Evolutionary conservation across 352 stramenopile species (phyloP).

Genomic region (Globisporangium viniferum): DNA sequence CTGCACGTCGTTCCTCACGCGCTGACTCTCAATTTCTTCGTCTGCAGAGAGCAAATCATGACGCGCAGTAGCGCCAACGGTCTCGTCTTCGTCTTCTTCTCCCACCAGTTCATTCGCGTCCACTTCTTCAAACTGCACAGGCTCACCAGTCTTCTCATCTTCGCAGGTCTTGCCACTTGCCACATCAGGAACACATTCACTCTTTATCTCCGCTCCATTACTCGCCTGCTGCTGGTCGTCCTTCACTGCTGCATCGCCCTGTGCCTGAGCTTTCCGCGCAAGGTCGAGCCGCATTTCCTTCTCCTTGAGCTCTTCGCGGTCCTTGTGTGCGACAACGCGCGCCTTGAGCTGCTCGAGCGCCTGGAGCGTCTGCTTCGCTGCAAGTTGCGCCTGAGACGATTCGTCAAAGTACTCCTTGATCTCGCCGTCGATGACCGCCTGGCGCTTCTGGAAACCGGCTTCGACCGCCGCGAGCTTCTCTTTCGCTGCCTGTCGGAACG

Average conservation of each 20-base stretch:
- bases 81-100: constrained; percentile 24
- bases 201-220: not conserved
- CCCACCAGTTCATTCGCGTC: constrained; percentile 24
- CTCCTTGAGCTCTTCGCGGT: constrained; percentile 63
- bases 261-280: constrained; percentile 40
- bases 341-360: constrained; percentile 45
- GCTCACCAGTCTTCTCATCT: constrained; percentile 1
- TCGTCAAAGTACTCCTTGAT: constrained; percentile 44
- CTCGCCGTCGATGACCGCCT: constrained; percentile 34
- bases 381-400: constrained; percentile 24
- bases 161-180: constrained; percentile 14
- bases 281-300: constrained; percentile 46
- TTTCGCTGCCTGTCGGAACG: constrained; percentile 33
- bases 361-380: constrained; percentile 32
- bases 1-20: constrained; percentile 51
- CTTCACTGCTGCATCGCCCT: not conserved
- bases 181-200: constrained; percentile 11
- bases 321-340: constrained; percentile 59
- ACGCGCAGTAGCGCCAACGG: not conserved
- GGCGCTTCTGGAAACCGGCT: constrained; percentile 46
- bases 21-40: constrained; percentile 29
- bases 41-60: constrained; percentile 10
- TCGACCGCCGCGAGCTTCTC: constrained; percentile 38
- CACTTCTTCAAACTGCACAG: constrained; percentile 29
- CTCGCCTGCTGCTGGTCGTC: not conserved